Percentiles rank a stretch among this genome's conserved stretches.
Conservation (phyloP, 495 filamentous ascomycete species). For the Parmelia sp. region DNA sequence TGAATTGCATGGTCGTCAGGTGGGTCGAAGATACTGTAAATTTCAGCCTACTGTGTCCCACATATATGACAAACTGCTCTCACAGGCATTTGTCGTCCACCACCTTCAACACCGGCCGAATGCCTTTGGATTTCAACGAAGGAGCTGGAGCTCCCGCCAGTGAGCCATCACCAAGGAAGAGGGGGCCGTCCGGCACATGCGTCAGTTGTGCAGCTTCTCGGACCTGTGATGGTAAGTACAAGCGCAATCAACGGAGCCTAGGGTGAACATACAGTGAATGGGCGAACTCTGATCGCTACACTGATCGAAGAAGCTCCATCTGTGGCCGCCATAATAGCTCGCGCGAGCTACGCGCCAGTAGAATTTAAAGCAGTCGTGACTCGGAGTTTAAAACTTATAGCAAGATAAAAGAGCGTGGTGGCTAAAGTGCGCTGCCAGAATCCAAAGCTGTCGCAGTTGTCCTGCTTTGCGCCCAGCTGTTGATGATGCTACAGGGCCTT, state of each 20-base stretch:
- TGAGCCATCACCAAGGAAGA: constrained; percentile 93
- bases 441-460: neutral
- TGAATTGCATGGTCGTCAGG: constrained; percentile 96
- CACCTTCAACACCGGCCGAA: constrained; percentile 89
- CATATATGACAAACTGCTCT: constrained; percentile 24
- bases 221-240: constrained; percentile 35
- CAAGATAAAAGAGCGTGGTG: neutral
- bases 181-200: constrained; percentile 73
- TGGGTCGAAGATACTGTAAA: constrained; percentile 82
- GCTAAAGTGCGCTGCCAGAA: neutral
- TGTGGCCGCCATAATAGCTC: constrained; percentile 43
- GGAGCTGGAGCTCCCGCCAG: constrained; percentile 70
- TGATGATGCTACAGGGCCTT: constrained; percentile 8
- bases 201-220: constrained; percentile 62
- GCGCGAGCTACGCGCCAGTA: neutral
- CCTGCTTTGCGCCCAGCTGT: constrained; percentile 12
- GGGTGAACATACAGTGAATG: constrained; percentile 68
- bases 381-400: neutral
- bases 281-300: constrained; percentile 76
- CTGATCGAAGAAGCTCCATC: constrained; percentile 67
- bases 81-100: constrained; percentile 95
- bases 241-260: constrained; percentile 16
- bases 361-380: neutral
- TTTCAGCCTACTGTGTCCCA: neutral
- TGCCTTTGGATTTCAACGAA: constrained; percentile 76